Base-by-base conservation (phyloP, 306 rosid species). In the Glycine soja region DNA sequence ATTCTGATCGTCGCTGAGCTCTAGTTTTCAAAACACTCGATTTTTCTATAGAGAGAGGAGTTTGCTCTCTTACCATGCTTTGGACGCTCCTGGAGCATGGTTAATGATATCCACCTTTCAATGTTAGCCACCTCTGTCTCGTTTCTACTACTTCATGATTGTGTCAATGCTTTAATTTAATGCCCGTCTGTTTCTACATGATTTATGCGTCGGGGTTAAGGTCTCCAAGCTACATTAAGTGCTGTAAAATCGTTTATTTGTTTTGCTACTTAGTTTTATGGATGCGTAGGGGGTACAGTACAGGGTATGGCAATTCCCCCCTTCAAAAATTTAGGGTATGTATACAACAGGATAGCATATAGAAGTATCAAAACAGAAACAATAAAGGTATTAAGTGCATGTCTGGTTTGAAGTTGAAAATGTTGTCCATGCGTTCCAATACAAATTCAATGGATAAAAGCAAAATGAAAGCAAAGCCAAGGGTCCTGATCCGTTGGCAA, bases 21-120 rank as follows among this genome's bases (percentile, higher is more conserved):
- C 51, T 65, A 10, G 10, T 24, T 24, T 24, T 24, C 2, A 24
- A 1, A 24, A 1, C 30, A 24, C 30, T 24, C 30, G 30, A 24
- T 24, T 24, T 24, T 24, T 24, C 30, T 24, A 24, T 24, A 24
- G 30, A 24, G 30, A 24, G 30, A 24, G 30, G 30, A 24, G 1
- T 51, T 36, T 74, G 81, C 81, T 82, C 59, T 51, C 80, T 82
- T 18, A 43, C 83, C 73, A 46, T 64, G 82, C 76, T 54, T 84
- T 67, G 10, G 3, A 73, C 67, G 16, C 61, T 24, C 2, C 30
- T 72, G 74, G 80, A 72, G 74, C 85, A 54, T 83, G 87, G 74
- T 65, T 82, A 77, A 72, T 64, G 30, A 30, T 80, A 10, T 72
- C 56, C 6, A 52, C 32, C 47, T 67, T 73, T 40, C 10, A 76